Percentiles rank a stretch among this genome's conserved stretches.
Evolutionary conservation across 208 protist genomes (phyloP).

Genomic region (Acanthamoeba lenticulata): DNA sequence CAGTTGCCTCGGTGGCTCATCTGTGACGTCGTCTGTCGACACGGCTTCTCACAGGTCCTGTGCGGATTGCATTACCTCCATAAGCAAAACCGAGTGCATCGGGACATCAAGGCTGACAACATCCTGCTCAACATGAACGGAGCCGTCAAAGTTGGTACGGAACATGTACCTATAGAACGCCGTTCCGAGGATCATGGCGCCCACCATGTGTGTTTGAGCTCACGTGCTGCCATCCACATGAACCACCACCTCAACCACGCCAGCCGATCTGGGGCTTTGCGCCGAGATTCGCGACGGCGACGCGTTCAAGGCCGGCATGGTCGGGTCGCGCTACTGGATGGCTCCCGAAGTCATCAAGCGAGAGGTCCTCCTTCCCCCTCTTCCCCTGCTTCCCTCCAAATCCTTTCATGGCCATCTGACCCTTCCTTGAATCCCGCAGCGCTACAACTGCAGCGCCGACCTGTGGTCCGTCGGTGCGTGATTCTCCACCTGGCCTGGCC

Average conservation of each 20-base stretch:
- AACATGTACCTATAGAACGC: too few relatives aligned
- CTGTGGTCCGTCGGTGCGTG: neutral
- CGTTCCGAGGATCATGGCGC: too few relatives aligned
- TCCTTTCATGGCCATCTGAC: too few relatives aligned
- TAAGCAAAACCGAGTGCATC: constrained; percentile 36
- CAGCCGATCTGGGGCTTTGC: constrained; percentile 56
- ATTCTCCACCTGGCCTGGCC: too few relatives aligned
- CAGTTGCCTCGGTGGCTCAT: neutral
- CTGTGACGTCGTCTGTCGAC: too few relatives aligned
- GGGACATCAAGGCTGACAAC: constrained; percentile 62
- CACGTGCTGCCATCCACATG: neutral
- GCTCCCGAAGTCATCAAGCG: constrained; percentile 54
- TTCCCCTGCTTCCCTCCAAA: too few relatives aligned
- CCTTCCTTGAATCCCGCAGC: too few relatives aligned
- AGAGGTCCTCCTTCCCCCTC: neutral
- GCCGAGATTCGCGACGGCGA: constrained; percentile 49
- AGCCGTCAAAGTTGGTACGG: constrained; percentile 56
- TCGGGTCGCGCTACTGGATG: constrained; percentile 59
- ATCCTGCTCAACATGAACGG: constrained; percentile 46
- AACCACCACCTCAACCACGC: too few relatives aligned
- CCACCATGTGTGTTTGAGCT: neutral
- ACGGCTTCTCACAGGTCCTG: neutral
- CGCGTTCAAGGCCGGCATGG: neutral
- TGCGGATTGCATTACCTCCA: constrained; percentile 29
- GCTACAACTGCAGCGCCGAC: neutral